phyloP scores from a whole-genome alignment of 1,284 basidiomycete species.

The Cutaneotrichosporon sp. region DNA sequence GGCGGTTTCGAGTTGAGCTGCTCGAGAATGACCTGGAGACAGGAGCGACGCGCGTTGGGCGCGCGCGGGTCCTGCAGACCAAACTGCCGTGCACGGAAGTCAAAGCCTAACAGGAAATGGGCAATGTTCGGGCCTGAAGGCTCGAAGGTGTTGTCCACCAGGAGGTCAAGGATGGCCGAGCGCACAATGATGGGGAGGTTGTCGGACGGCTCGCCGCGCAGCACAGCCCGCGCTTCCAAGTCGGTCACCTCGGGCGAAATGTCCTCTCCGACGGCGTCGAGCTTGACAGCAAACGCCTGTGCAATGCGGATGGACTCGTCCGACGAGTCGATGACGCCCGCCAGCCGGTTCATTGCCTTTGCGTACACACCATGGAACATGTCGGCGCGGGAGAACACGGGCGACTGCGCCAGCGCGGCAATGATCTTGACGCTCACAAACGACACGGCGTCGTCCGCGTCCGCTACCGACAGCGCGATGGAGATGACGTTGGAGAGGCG shows the following conservation, averaged over 20 bases:
- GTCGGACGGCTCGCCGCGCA: slow-evolving; percentile 23
- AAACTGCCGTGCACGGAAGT: slow-evolving; percentile 50
- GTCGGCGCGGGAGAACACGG: slow-evolving; percentile 54
- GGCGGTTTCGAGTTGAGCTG: slow-evolving; percentile 60
- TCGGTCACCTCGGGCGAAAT: slow-evolving; percentile 37
- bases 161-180: slow-evolving; percentile 74
- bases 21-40: slow-evolving; percentile 74
- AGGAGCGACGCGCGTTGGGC: slow-evolving; percentile 62
- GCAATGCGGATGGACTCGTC: slow-evolving; percentile 80
- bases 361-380: slow-evolving; percentile 57
- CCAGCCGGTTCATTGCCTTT: slow-evolving; percentile 56
- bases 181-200: slow-evolving; percentile 57
- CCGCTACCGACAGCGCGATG: slow-evolving; percentile 75
- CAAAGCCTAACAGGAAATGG: slow-evolving; percentile 81
- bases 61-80: slow-evolving; percentile 55
- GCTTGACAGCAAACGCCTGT: slow-evolving; percentile 66
- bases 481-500: slow-evolving; percentile 67
- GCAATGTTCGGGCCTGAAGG: slow-evolving; percentile 75
- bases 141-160: slow-evolving; percentile 72
- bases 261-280: slow-evolving; percentile 58
- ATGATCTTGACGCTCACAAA: slow-evolving; percentile 77
- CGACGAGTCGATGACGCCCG: slow-evolving; percentile 74
- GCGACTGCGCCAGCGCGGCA: slow-evolving; percentile 56
- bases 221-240: slow-evolving; percentile 23
- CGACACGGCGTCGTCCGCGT: slow-evolving; percentile 65